Percentiles rank a stretch among this genome's conserved stretches.
Evolutionary conservation across 352 stramenopile species (phyloP).

Genomic region (Phytophthora sp.): DNA sequence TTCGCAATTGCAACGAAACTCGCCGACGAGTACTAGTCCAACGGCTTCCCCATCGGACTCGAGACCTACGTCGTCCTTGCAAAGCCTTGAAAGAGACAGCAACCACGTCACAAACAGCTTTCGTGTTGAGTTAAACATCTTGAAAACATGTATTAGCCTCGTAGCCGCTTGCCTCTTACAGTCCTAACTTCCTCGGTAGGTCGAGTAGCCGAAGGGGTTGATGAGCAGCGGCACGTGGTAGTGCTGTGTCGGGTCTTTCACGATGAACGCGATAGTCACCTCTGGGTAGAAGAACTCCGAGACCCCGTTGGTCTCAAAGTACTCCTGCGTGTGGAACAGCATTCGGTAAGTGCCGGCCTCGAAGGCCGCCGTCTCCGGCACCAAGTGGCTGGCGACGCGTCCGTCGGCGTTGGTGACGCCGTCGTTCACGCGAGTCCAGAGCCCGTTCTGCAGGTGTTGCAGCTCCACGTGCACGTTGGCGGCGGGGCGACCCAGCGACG

Average conservation of each 20-base stretch:
- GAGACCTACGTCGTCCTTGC: too few relatives aligned
- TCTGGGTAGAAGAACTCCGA: slow-evolving; percentile 88
- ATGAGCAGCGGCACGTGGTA: slow-evolving; percentile 92
- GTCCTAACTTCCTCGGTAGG: slow-evolving; percentile 84
- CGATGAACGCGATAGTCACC: slow-evolving; percentile 81
- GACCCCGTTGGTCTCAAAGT: slow-evolving; percentile 75
- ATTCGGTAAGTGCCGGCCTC: slow-evolving; percentile 72
- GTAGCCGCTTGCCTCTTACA: background rate
- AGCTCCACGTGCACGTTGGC: slow-evolving; percentile 75
- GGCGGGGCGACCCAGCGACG: slow-evolving; percentile 72
- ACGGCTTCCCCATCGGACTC: too few relatives aligned
- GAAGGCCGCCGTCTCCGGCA: slow-evolving; percentile 50
- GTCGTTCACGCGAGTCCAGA: slow-evolving; percentile 47
- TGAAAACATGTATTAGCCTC: too few relatives aligned
- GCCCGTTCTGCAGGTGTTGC: slow-evolving; percentile 44
- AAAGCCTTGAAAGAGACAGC: too few relatives aligned
- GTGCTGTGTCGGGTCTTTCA: slow-evolving; percentile 77
- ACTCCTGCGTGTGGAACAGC: slow-evolving; percentile 81
- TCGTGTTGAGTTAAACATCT: too few relatives aligned
- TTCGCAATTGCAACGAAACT: too few relatives aligned
- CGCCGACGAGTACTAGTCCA: too few relatives aligned
- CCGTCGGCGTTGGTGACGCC: slow-evolving; percentile 82
- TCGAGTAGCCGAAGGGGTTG: slow-evolving; percentile 91
- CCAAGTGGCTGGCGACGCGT: slow-evolving; percentile 47
- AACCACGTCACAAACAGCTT: too few relatives aligned